Evolutionary conservation across 1,284 basidiomycete species (phyloP), one percentile per base, ranked within the genome.

Genomic region (Peniophora sp.): DNA sequence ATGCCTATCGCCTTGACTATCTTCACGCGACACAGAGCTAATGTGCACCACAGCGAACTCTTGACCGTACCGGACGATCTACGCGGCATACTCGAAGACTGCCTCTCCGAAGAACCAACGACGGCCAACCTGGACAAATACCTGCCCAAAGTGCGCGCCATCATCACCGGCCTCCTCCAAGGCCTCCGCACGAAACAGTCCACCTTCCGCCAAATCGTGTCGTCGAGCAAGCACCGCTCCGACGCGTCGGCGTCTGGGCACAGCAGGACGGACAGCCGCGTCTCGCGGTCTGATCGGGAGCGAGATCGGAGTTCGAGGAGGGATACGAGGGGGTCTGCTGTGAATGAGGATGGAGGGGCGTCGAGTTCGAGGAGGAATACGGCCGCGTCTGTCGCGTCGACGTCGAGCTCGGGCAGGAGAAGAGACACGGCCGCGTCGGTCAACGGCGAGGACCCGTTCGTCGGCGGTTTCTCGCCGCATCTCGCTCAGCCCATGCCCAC

Each of bases 151-250:
- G 95, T 98, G 46, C 85, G 96, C 46, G 79, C 83, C 58, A 97
- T 98, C 65, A 97, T 99, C 65, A 96, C 94, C 48, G 86, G 83
- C 60, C 77, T 99, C 3, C 70, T 99, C 24, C 91, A 94, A 60
- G 97, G 95, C 3, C 75, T 99, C 23, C 89, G 96, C 55, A 79
- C 76, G 52, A 98, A 98, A 67, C 97, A 99, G 67, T 83, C 88
- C 24, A 74, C 85, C 53, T 88, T 88, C 62, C 79, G 85, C 18
- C 74, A 76, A 53, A 78, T 87, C 52, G 75, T 82, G 5, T 78
- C 79, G 11, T 83, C 83, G 50, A 71, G 68, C 45, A 74, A 72
- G 58, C 77, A 78, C 55, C 72, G 72, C 47, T 77, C 79, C 18
- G 72, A 71, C 15, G 65, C 68, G 9, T 63, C 73, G 0, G 67